phyloP scores from a whole-genome alignment of 2,329 filamentous ascomycete genomes.

The Clonostachys rhizophaga region DNA sequence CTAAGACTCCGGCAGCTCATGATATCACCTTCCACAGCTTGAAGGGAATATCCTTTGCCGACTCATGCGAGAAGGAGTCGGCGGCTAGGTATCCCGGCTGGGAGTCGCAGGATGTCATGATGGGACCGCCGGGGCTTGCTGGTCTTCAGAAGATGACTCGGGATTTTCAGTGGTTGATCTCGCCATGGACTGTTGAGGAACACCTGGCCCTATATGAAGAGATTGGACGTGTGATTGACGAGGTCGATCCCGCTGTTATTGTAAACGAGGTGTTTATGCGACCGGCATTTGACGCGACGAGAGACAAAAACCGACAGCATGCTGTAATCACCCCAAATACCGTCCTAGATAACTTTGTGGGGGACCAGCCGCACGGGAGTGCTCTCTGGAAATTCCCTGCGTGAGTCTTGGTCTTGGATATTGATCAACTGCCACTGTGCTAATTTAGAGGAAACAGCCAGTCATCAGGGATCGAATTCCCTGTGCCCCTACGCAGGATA shows the following conservation, averaged over 20 bases:
- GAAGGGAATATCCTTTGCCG: not conserved
- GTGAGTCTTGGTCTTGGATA: slow-evolving; percentile 14
- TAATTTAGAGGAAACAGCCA: slow-evolving; percentile 23
- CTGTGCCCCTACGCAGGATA: slow-evolving; percentile 30
- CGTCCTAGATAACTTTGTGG: slow-evolving; percentile 27
- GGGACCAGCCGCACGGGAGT: slow-evolving; percentile 28
- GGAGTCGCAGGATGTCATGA: slow-evolving; percentile 18
- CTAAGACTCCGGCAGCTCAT: slow-evolving; percentile 5
- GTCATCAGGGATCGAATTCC: slow-evolving; percentile 35
- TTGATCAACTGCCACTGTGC: not conserved
- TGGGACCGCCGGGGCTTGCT: slow-evolving; percentile 7
- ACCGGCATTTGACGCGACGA: slow-evolving; percentile 13
- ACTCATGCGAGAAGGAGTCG: not conserved
- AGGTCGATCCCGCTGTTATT: slow-evolving; percentile 21
- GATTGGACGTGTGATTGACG: slow-evolving; percentile 14
- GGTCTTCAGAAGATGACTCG: slow-evolving; percentile 6
- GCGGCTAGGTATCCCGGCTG: slow-evolving; percentile 2
- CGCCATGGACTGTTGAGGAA: slow-evolving; percentile 21
- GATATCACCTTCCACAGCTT: slow-evolving; percentile 15
- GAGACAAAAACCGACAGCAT: slow-evolving; percentile 16
- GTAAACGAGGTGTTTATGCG: slow-evolving; percentile 22
- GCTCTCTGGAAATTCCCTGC: slow-evolving; percentile 32
- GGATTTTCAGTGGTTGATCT: slow-evolving; percentile 11
- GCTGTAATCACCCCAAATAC: slow-evolving; percentile 36
- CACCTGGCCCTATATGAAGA: slow-evolving; percentile 17